Base-by-base conservation (phyloP, 1,284 basidiomycete genomes). In the Erythrobasidium hasegawianum region DNA sequence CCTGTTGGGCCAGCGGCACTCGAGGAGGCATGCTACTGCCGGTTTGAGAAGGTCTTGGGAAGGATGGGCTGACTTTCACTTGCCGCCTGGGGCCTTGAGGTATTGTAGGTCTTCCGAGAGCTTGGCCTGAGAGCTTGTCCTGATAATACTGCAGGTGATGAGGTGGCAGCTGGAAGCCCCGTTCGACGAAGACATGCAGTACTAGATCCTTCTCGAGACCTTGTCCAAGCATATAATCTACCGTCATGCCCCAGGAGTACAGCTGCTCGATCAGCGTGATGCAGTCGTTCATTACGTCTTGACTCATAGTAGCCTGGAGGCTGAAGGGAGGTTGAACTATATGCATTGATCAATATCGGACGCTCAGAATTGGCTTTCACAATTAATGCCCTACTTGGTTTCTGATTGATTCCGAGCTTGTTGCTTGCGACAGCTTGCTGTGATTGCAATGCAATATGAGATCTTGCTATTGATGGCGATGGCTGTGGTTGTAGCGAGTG, bases 201-300 rank as follows among this genome's bases (percentile, higher is more conserved):
- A 68, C 54, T 14, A 57, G 29, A 22, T 68, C 67, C 22, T 54
- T 64, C n/a, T 49, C 53, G 3, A 64, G 40, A 24, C 67, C 67
- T 22, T 68, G 50, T 9, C 18, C 39, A 14, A 68, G 45, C 22
- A 68, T 38, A 43, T 68, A 68, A 27, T 68, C 67, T 40, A 55
- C 43, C 16, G 40, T 64, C 18, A 64, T 57, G 47, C 67, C 67
- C 58, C 59, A 68, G 0, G 54, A 47, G 22, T 52, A 49, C 1
- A 68, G 39, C 40, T 68, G 43, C 20, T 49, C 53, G 29, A 68
- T 59, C 16, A 68, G 47, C 13, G 41, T n/a, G 11, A 53, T 52
- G 43, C 53, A 68, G 8, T 68, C 65, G 13, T 45, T 26, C 24
- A 54, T 47, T n/a, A 47, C n/a, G 14, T 47, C 43, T n/a, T 24